A percentile compares a stretch with the other conserved stretches of the same genome.
Evolutionary conservation across 2,329 filamentous ascomycete genomes (phyloP).

Genomic region (Fusarium fujikuroi): DNA sequence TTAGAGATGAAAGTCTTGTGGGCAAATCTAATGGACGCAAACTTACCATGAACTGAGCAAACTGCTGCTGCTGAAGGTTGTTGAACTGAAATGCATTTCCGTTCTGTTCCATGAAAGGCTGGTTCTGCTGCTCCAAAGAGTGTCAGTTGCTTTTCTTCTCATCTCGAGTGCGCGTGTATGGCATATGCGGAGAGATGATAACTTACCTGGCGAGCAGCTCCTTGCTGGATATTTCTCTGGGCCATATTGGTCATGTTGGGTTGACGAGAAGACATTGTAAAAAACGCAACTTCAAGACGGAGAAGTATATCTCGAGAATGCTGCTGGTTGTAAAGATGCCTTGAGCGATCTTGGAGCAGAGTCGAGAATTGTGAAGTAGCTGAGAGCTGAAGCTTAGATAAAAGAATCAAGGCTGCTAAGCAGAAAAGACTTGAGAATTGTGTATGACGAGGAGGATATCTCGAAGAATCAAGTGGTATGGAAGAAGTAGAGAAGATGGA

Average conservation of each 20-base stretch:
- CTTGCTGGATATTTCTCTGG: neutral
- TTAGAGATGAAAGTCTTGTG: neutral
- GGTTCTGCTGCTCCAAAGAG: neutral
- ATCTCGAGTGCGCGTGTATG: neutral
- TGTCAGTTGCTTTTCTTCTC: conserved; percentile 11
- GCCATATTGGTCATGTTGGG: neutral
- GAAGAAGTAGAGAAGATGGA: neutral
- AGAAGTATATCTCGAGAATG: neutral
- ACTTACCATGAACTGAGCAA: neutral
- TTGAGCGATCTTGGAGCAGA: conserved; percentile 5
- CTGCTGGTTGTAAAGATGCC: conserved; percentile 1
- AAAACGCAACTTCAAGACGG: neutral
- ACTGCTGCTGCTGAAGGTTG: neutral
- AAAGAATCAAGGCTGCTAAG: conserved; percentile 6
- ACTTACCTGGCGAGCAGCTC: conserved; percentile 2
- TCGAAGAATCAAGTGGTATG: neutral
- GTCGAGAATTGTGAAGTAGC: neutral
- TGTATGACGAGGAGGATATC: neutral
- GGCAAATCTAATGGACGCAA: too few relatives aligned
- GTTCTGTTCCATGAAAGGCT: neutral
- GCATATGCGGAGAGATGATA: neutral
- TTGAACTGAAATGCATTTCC: neutral
- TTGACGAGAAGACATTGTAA: conserved; percentile 10
- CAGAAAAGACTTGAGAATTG: neutral
- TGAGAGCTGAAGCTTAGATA: neutral